Percentiles rank a stretch among this genome's conserved stretches.
Evolutionary conservation across 2,329 filamentous ascomycete species (phyloP).

Genomic region (Colletotrichum neosansevieriae): DNA sequence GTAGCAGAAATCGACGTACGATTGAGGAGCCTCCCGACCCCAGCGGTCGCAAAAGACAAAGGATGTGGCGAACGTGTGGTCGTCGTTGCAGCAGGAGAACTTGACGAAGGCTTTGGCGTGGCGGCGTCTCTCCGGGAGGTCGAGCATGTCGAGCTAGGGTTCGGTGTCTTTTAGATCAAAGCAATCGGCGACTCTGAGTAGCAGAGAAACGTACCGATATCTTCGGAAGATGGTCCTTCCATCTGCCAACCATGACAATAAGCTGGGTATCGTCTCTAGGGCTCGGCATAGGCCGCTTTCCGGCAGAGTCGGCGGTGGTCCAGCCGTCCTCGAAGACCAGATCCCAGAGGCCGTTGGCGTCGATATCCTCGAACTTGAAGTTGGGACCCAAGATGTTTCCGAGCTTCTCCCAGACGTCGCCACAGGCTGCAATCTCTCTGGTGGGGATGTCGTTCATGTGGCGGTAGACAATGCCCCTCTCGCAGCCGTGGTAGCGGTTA

Average conservation of each 20-base stretch:
- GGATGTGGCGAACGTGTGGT: not conserved
- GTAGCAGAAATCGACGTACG: not conserved
- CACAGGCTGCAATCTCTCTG: not conserved
- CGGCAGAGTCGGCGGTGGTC: constrained; percentile 3
- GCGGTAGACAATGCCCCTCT: not conserved
- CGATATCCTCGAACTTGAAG: constrained; percentile 1
- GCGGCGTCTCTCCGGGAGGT: not conserved
- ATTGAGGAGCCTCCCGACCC: not conserved
- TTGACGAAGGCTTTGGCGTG: not conserved
- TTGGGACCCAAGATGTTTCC: not conserved
- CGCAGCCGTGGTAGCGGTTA: not conserved
- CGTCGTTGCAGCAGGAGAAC: not conserved
- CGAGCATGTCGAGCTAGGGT: not conserved
- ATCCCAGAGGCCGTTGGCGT: constrained; percentile 8
- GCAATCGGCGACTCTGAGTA: not conserved
- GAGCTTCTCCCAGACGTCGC: constrained; percentile 7
- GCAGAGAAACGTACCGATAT: not conserved
- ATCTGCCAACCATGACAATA: not conserved
- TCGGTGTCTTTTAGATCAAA: too few species aligned
- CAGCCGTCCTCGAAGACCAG: constrained; percentile 1
- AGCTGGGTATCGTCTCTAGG: not conserved
- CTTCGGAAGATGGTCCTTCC: not conserved
- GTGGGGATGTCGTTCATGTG: not conserved
- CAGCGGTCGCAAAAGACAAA: not conserved
- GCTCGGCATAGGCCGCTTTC: not conserved